phyloP scores from a whole-genome alignment of 2,329 filamentous ascomycete species.

The Fusarium brevicatenulatum region DNA sequence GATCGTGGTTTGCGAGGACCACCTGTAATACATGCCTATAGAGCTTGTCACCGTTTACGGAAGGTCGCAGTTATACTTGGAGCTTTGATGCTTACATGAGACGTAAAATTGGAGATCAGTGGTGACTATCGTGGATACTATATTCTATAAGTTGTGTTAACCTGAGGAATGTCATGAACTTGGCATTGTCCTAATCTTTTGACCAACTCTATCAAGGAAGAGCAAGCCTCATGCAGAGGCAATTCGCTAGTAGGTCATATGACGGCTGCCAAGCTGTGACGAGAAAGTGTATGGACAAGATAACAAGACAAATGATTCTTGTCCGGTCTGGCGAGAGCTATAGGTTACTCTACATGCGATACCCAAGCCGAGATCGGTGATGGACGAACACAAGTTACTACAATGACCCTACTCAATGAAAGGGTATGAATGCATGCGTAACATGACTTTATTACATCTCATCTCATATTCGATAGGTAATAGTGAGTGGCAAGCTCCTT shows the following conservation, averaged over 20 bases:
- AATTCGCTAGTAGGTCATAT: neutral
- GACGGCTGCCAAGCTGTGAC: neutral
- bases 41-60: neutral
- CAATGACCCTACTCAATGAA: neutral
- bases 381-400: neutral
- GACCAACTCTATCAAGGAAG: neutral
- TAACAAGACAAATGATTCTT: neutral
- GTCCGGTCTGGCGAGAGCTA: neutral
- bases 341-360: neutral
- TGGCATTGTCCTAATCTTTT: neutral
- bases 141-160: too few species aligned
- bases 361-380: neutral
- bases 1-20: neutral
- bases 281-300: neutral
- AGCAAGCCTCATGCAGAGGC: neutral
- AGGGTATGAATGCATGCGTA: neutral
- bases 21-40: neutral
- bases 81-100: too few species aligned
- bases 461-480: neutral
- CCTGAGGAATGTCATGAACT: fast-evolving
- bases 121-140: neutral
- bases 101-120: neutral
- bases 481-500: neutral
- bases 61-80: neutral
- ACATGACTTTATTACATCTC: neutral